Conservation (phyloP, 2,329 filamentous ascomycete species). For the Botrytis fragariae region DNA sequence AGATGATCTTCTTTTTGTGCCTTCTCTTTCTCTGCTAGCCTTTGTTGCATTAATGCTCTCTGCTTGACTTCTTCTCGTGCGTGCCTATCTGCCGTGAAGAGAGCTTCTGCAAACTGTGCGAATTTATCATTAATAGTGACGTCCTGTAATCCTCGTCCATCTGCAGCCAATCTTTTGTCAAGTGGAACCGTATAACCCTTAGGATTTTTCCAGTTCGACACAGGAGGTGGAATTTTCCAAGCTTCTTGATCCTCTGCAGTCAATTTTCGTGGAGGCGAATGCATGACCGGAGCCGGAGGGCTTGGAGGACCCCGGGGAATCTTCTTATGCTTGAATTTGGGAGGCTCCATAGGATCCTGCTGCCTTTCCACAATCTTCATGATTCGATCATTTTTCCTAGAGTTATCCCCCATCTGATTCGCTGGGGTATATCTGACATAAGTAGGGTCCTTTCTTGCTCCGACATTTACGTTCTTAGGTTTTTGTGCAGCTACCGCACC, state of each 20-base stretch:
- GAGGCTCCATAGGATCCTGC: conserved; percentile 91
- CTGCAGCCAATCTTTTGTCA: conserved; percentile 91
- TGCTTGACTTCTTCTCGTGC: conserved; percentile 94
- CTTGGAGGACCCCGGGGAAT: conserved; percentile 90
- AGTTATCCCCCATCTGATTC: conserved; percentile 89
- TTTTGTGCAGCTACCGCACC: conserved; percentile 90
- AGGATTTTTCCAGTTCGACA: conserved; percentile 99
- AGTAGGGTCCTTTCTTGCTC: conserved; percentile 78
- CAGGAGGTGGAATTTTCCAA: conserved; percentile 86
- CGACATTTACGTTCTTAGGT: conserved; percentile 88
- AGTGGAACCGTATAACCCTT: conserved; percentile 96
- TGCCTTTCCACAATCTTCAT: conserved; percentile 98
- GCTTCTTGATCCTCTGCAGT: conserved; percentile 96
- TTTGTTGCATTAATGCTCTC: conserved; percentile 90
- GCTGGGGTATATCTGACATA: conserved; percentile 95
- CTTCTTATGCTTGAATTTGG: conserved; percentile 99
- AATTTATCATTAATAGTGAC: conserved; percentile 98
- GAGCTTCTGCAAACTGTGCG: conserved; percentile 88
- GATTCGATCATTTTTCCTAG: conserved; percentile 87
- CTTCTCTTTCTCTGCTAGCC: conserved; percentile 95
- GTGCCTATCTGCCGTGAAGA: conserved; percentile 92
- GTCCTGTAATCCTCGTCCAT: conserved; percentile 88
- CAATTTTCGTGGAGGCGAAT: conserved; percentile 89
- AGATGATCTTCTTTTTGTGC: conserved; percentile 89
- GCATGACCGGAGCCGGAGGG: conserved; percentile 90